A percentile compares a stretch with the other conserved stretches of the same genome.
Conservation (phyloP, 1,284 basidiomycete genomes). For the Trametes polyzona region DNA sequence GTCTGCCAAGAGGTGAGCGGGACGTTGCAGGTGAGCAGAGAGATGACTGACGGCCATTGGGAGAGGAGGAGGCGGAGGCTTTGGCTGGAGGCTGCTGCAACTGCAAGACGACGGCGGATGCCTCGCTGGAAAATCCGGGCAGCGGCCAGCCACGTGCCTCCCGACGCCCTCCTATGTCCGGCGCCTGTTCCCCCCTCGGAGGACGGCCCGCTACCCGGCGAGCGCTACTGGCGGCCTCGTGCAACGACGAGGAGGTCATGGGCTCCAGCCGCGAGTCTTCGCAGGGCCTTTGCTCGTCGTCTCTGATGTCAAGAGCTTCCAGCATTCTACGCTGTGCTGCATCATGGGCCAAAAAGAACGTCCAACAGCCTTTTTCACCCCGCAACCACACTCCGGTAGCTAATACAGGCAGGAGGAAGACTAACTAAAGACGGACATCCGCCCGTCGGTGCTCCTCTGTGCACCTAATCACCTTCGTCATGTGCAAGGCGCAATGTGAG, state of each 20-base stretch:
- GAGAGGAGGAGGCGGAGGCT: constrained; percentile 5
- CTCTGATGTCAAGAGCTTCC: background rate
- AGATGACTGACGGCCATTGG: constrained; percentile 36
- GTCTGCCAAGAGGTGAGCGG: constrained; percentile 37
- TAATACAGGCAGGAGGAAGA: background rate
- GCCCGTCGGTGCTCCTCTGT: background rate
- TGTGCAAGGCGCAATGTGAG: constrained; percentile 6
- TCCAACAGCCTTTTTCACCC: no score
- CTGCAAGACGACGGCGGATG: background rate
- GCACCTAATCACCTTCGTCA: constrained; percentile 1
- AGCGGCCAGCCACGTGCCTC: constrained; percentile 10
- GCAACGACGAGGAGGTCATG: no score
- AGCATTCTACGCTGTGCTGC: no score
- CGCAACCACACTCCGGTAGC: background rate
- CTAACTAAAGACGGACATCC: constrained; percentile 6
- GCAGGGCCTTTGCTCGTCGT: no score
- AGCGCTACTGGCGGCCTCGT: background rate
- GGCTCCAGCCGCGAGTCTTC: no score
- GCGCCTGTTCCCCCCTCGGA: no score
- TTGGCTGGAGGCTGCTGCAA: background rate
- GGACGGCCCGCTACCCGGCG: no score
- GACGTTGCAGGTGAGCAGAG: constrained; percentile 1
- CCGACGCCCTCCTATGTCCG: background rate
- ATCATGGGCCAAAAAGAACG: no score
- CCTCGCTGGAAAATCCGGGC: constrained; percentile 25